Evolutionary conservation across 2,329 filamentous ascomycete genomes (phyloP), one percentile per base, ranked within the genome.

Genomic region (Calonectria pteridis): DNA sequence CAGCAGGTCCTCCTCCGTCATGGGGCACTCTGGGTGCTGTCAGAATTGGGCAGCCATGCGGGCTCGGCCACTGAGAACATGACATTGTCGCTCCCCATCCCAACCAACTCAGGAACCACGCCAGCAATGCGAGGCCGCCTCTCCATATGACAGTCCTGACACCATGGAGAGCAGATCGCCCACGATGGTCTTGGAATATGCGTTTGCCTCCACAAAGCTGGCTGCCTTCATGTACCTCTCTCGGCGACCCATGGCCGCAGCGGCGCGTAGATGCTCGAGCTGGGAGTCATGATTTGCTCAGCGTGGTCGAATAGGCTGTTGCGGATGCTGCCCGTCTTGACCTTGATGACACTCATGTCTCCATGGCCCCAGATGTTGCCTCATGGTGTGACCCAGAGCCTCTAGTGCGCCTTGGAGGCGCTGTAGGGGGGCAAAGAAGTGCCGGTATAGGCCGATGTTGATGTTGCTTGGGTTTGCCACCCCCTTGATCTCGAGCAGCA

Each of bases 71-170:
- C 29, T 23, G 29, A 18, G 9, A 50, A 66, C 72, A 33, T 63
- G 70, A 53, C 71, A 73, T 67, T 51, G 75, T 72, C 13, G 35
- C 66, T 53, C 65, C 59, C 67, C 70, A 72, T 31, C 73, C 73
- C 51, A 73, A 50, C 70, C 70, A 75, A 46, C 73, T 73, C 31
- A 72, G n/a, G 37, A 71, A 62, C 73, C 73, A 75, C 9, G 67
- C 72, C 29, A 74, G 14, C 31, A 62, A 50, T 33, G 64, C 67
- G 43, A 75, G 37, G 10, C 66, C 69, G 20, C 73, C 74, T 43
- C 63, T 72, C 73, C 73, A 76, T 23, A 73, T 31, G n/a, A 75
- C 37, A 10, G 67, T 33, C 50, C n/a, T 69, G 26, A 70, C 53
- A 18, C 69, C 58, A 7, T 70, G 1, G 10, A 35, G n/a, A 74